Evolutionary conservation across 139 green algal species (phyloP).

Genomic region (Edaphochlamys debaryana): DNA sequence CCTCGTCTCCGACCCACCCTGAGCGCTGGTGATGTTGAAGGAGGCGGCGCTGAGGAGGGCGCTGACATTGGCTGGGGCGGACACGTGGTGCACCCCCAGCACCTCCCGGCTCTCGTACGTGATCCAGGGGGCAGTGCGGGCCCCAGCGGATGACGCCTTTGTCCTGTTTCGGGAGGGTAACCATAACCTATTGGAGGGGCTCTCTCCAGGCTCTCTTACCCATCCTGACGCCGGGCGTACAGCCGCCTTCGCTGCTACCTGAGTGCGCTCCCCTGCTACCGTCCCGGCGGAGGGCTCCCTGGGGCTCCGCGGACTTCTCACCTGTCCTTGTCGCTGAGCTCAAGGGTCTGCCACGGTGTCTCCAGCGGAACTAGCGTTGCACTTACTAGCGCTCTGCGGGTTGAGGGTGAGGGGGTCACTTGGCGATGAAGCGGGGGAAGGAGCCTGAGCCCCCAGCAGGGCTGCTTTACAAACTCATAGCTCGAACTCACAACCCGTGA

Average conservation of each 20-base stretch:
- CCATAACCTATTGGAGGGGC: too few species aligned
- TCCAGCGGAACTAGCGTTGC: too few species aligned
- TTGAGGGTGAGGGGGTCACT: too few species aligned
- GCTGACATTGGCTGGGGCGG: not conserved
- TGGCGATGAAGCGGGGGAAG: too few species aligned
- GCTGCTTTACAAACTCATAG: too few species aligned
- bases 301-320: not conserved
- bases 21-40: not conserved
- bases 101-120: slow-evolving; percentile 26
- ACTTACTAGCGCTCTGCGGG: too few species aligned
- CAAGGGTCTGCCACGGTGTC: slow-evolving; percentile 24
- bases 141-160: not conserved
- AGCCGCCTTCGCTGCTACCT: too few species aligned
- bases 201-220: not conserved
- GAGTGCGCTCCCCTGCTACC: not conserved
- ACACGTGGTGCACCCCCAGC: not conserved
- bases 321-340: slow-evolving; percentile 39
- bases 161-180: not conserved
- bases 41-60: not conserved
- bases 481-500: too few species aligned
- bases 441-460: too few species aligned
- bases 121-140: slow-evolving; percentile 1
- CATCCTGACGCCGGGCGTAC: not conserved
- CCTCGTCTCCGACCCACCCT: not conserved
- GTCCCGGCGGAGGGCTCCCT: too few species aligned